Conservation (phyloP, 2,329 filamentous ascomycete species). For the Teratosphaeria epicoccoides region DNA sequence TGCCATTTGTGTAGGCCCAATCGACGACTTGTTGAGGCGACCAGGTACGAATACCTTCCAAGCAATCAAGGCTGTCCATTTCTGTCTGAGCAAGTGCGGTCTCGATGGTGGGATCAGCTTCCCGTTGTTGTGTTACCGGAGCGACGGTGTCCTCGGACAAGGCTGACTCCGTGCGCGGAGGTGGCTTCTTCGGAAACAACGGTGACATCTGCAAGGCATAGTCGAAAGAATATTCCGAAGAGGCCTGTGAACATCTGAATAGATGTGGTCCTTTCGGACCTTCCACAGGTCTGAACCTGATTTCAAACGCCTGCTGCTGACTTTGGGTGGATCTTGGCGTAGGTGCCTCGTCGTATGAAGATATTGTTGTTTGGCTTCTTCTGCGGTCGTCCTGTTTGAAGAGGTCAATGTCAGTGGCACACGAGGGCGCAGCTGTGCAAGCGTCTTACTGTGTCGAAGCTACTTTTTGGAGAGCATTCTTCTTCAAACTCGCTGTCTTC, state of each 20-base stretch:
- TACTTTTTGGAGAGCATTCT: slow-evolving; percentile 48
- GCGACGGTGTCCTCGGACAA: slow-evolving; percentile 28
- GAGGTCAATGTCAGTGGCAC: slow-evolving; percentile 9
- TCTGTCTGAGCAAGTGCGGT: slow-evolving; percentile 9
- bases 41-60: slow-evolving; percentile 48
- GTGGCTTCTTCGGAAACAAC: slow-evolving; percentile 54
- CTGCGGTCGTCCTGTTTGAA: slow-evolving; percentile 42
- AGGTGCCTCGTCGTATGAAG: slow-evolving; percentile 71
- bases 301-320: slow-evolving; percentile 51
- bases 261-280: slow-evolving; percentile 80
- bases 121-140: slow-evolving; percentile 11
- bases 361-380: slow-evolving; percentile 74
- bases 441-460: slow-evolving; percentile 55
- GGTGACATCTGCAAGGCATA: slow-evolving; percentile 59
- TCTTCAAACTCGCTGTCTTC: slow-evolving; percentile 54
- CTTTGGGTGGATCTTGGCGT: slow-evolving; percentile 57
- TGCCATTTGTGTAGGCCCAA: slow-evolving; percentile 75
- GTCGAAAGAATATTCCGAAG: slow-evolving; percentile 41
- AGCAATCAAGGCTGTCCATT: slow-evolving; percentile 8
- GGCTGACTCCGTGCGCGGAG: slow-evolving; percentile 31
- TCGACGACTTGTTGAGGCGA: slow-evolving; percentile 66
- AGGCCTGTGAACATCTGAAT: slow-evolving; percentile 60
- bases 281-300: slow-evolving; percentile 58
- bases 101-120: slow-evolving; percentile 21
- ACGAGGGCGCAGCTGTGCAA: neutral